Evolutionary conservation across 1,284 basidiomycete species (phyloP).

Genomic region (Singerocomus rubriflavus): DNA sequence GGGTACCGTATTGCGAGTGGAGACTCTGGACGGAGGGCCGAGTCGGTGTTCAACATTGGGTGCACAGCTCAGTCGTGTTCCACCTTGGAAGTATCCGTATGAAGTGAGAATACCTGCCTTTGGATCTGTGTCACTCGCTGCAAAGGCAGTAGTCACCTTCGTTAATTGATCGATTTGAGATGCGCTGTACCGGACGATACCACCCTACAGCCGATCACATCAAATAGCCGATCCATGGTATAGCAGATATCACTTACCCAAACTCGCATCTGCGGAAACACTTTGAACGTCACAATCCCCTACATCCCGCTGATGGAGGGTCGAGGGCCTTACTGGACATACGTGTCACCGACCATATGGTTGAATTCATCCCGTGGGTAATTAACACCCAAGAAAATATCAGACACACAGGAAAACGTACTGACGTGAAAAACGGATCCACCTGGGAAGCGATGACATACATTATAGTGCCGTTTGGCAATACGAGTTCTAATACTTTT

Average conservation of each 20-base stretch:
- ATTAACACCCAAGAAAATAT: slow-evolving; percentile 42
- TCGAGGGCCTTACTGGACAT: not conserved
- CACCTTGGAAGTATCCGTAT: slow-evolving; percentile 41
- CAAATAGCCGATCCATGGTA: not conserved
- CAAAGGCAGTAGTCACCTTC: slow-evolving; percentile 50
- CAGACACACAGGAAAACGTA: slow-evolving; percentile 36
- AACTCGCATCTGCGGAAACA: slow-evolving; percentile 52
- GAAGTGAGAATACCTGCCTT: slow-evolving; percentile 60
- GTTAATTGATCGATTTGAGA: slow-evolving; percentile 27
- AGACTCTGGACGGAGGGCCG: not conserved
- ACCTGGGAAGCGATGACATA: slow-evolving; percentile 39
- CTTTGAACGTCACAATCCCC: slow-evolving; percentile 60
- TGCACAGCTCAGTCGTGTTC: slow-evolving; percentile 30
- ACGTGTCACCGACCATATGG: slow-evolving; percentile 48
- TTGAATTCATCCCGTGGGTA: slow-evolving; percentile 52
- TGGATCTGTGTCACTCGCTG: slow-evolving; percentile 50
- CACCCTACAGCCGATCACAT: slow-evolving; percentile 43
- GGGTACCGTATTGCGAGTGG: not conserved
- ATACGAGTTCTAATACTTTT: slow-evolving; percentile 45
- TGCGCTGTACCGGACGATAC: slow-evolving; percentile 42
- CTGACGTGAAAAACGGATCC: slow-evolving; percentile 44
- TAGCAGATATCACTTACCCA: slow-evolving; percentile 43
- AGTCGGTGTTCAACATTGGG: slow-evolving; percentile 1
- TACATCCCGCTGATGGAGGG: slow-evolving; percentile 23
- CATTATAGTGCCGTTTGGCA: slow-evolving; percentile 44